Conservation (phyloP, 306 rosid species). For the Biancaea sappan region DNA sequence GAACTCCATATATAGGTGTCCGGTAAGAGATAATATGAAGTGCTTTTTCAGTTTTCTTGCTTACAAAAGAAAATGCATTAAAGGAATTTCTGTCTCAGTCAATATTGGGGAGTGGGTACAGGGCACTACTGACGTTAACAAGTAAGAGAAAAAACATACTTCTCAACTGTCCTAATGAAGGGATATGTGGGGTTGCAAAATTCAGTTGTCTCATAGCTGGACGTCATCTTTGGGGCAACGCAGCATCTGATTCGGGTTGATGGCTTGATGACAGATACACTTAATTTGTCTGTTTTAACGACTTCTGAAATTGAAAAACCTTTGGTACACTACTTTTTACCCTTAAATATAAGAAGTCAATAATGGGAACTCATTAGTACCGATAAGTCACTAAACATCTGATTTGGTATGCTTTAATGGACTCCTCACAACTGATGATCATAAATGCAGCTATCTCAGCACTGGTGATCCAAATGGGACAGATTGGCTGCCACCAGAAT, state of each 20-base stretch:
- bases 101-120: not conserved
- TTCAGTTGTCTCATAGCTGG: not conserved
- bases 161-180: slow-evolving; percentile 7
- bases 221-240: not conserved
- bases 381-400: no score
- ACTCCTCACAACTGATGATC: not conserved
- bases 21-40: no score
- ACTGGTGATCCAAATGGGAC: slow-evolving; percentile 70
- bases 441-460: slow-evolving; percentile 59
- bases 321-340: no score
- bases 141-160: not conserved
- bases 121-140: not conserved
- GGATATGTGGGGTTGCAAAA: slow-evolving; percentile 17
- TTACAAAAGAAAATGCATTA: slow-evolving; percentile 13
- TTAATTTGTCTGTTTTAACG: not conserved
- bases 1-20: no score
- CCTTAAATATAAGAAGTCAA: no score
- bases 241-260: not conserved
- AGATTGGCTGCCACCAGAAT: slow-evolving; percentile 88
- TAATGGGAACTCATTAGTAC: not conserved
- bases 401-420: not conserved
- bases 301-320: no score
- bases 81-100: slow-evolving; percentile 12
- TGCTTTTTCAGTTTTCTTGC: not conserved
- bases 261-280: not conserved